phyloP scores from a whole-genome alignment of 1,284 basidiomycete species.

The Uromyces viciae-fabae region DNA sequence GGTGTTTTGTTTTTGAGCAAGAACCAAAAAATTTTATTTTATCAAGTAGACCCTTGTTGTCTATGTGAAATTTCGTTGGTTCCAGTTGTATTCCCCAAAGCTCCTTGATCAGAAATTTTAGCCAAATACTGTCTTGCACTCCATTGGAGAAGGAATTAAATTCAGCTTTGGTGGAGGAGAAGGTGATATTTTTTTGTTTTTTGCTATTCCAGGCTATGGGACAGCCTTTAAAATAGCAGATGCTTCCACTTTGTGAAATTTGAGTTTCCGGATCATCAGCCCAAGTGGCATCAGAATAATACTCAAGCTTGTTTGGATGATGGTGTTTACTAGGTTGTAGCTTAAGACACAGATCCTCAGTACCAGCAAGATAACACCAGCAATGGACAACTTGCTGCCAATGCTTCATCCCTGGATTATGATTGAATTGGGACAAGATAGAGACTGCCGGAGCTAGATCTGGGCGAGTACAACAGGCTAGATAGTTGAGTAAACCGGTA shows the following conservation, averaged over 20 bases:
- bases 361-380: not conserved
- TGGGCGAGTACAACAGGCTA: not conserved
- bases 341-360: not conserved
- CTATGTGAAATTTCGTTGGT: too few species aligned
- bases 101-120: not conserved
- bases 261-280: not conserved
- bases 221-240: not conserved
- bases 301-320: not conserved
- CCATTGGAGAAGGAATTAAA: not conserved
- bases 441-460: not conserved
- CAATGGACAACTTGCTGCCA: not conserved
- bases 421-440: not conserved
- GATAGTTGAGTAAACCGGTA: not conserved
- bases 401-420: conserved; percentile 4
- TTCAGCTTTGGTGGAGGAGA: not conserved
- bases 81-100: too few species aligned
- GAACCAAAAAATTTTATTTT: too few species aligned
- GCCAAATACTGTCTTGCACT: not conserved
- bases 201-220: conserved; percentile 4
- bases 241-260: not conserved
- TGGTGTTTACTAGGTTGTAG: not conserved
- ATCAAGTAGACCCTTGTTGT: too few species aligned
- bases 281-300: not conserved
- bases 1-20: too few species aligned
- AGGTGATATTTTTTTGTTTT: not conserved